These are phyloP conservation scores for Talaromyces sp. DNA, from an alignment of 2,329 filamentous ascomycete species.

Conservation along the genomic window DNA sequence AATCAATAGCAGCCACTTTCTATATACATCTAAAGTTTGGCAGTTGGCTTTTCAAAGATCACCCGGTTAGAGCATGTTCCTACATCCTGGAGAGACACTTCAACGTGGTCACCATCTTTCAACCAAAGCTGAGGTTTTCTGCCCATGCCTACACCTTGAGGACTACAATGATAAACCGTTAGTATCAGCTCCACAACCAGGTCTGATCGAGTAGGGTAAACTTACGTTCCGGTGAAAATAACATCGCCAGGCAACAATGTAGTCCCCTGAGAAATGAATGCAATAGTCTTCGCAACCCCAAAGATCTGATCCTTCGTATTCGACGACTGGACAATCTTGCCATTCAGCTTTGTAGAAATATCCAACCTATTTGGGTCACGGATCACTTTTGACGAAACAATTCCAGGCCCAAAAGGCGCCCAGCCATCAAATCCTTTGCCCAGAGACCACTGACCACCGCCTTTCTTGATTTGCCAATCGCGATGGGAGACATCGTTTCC, in stretches of 20 bases:
- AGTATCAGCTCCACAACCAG: conserved; percentile 59
- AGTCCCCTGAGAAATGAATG: conserved; percentile 48
- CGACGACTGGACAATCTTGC: conserved; percentile 49
- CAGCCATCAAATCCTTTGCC: conserved; percentile 75
- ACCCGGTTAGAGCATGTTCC: conserved; percentile 54
- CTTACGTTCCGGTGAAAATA: conserved; percentile 48
- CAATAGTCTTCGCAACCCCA: conserved; percentile 46
- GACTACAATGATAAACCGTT: conserved; percentile 53
- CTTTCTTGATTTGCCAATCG: conserved; percentile 69
- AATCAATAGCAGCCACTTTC: background rate
- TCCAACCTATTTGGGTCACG: conserved; percentile 41
- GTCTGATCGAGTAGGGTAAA: conserved; percentile 25
- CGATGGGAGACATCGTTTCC: conserved; percentile 80
- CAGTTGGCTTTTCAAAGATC: conserved; percentile 41
- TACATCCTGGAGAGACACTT: conserved; percentile 66
- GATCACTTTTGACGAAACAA: conserved; percentile 58
- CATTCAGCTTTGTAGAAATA: conserved; percentile 52
- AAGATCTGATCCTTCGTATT: conserved; percentile 53
- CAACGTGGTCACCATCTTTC: conserved; percentile 67
- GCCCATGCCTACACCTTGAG: conserved; percentile 70
- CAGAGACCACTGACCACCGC: conserved; percentile 68
- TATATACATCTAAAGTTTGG: conserved; percentile 35
- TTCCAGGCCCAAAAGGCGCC: conserved; percentile 71
- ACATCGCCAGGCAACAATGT: conserved; percentile 44
- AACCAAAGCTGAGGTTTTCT: conserved; percentile 66